Conservation (phyloP, 2,329 filamentous ascomycete genomes). For the Arthrinium phaeospermum region DNA sequence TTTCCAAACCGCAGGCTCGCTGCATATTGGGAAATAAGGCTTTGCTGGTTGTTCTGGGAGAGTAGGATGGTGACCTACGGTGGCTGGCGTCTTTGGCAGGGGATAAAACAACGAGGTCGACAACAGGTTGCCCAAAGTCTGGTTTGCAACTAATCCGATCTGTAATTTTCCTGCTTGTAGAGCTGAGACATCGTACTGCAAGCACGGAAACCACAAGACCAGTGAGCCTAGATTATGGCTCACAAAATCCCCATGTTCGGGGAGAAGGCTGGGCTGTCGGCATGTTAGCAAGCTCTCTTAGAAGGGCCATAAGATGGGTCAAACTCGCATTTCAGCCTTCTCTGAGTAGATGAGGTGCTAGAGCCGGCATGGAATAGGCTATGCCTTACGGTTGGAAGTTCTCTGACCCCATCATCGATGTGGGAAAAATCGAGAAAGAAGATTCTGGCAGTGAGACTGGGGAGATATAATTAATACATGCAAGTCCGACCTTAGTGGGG, state of each 20-base stretch:
- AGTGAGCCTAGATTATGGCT: background rate
- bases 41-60: background rate
- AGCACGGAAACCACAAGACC: background rate
- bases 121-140: background rate
- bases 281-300: background rate
- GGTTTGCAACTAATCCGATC: background rate
- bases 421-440: slow-evolving; percentile 14
- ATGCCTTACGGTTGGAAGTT: background rate
- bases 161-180: background rate
- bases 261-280: background rate
- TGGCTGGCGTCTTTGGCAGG: background rate
- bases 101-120: background rate
- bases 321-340: background rate
- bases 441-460: background rate
- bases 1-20: background rate
- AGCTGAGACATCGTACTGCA: background rate
- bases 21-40: background rate
- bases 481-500: background rate
- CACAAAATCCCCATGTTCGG: background rate
- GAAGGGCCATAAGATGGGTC: background rate
- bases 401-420: background rate
- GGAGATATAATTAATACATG: background rate
- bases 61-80: background rate
- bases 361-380: background rate
- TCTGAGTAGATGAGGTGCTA: background rate